phyloP scores from a whole-genome alignment of 495 filamentous ascomycete species.

The Hypoxylon perforatum region DNA sequence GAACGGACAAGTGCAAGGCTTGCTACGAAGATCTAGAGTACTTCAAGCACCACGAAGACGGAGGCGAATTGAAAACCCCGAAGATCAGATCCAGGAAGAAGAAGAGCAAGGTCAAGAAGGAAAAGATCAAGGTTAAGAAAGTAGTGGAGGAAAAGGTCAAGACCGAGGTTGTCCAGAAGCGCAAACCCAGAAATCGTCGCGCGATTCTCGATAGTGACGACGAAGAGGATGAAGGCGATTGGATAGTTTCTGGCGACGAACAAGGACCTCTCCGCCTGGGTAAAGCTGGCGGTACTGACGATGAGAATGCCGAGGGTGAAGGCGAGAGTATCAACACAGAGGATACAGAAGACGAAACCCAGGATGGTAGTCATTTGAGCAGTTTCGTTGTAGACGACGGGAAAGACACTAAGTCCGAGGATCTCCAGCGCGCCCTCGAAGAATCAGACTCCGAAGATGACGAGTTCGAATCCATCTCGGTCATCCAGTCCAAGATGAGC shows the following conservation, averaged over 20 bases:
- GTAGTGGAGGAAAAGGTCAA: conserved; percentile 59
- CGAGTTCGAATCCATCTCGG: conserved; percentile 54
- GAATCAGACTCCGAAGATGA: conserved; percentile 51
- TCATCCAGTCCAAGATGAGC: conserved; percentile 49
- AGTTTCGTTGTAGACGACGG: conserved; percentile 61
- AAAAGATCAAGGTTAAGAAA: conserved; percentile 59
- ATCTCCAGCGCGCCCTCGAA: conserved; percentile 34
- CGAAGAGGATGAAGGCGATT: conserved; percentile 77
- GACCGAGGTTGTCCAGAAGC: conserved; percentile 51
- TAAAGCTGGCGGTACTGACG: conserved; percentile 81
- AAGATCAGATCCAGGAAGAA: conserved; percentile 45
- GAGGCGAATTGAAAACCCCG: conserved; percentile 41
- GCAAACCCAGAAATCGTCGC: conserved; percentile 62
- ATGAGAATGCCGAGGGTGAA: conserved; percentile 87
- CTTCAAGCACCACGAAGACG: conserved; percentile 52
- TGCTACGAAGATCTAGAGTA: conserved; percentile 74
- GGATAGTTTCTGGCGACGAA: conserved; percentile 77
- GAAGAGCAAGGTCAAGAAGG: conserved; percentile 55
- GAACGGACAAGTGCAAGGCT: conserved; percentile 67
- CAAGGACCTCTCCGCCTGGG: conserved; percentile 69
- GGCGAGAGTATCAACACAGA: conserved; percentile 80
- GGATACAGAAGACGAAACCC: conserved; percentile 60
- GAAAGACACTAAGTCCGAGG: conserved; percentile 41
- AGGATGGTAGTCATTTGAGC: conserved; percentile 59
- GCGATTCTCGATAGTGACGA: conserved; percentile 73